These are phyloP conservation scores for Liquidambar formosana DNA, from an alignment of 164 flowering plant genomes.

Conservation along the genomic window DNA sequence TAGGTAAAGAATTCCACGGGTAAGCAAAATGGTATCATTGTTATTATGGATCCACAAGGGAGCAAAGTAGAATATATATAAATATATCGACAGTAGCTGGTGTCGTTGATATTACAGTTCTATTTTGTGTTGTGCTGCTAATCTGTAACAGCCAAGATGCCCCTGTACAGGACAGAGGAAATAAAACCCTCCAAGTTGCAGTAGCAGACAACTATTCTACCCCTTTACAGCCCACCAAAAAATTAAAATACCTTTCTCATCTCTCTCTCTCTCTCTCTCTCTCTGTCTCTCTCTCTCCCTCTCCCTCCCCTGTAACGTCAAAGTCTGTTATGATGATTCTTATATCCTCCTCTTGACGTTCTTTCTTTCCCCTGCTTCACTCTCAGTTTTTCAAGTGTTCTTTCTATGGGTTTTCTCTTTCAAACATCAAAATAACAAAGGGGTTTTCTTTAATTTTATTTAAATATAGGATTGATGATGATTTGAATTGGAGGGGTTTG, in stretches of 20 bases:
- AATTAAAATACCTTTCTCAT: constrained; percentile 9
- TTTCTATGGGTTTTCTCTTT: constrained; percentile 2
- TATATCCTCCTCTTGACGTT: too few relatives aligned
- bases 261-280: constrained; percentile 5
- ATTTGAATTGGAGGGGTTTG: constrained; percentile 26
- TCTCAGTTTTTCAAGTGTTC: neutral
- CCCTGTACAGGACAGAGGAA: constrained; percentile 23
- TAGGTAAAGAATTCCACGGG: too few relatives aligned
- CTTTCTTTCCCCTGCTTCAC: neutral
- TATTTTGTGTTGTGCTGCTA: neutral
- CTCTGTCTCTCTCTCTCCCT: constrained; percentile 10
- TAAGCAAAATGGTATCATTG: too few relatives aligned
- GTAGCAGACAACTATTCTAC: constrained; percentile 46
- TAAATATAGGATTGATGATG: neutral
- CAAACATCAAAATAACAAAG: neutral
- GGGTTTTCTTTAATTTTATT: too few relatives aligned
- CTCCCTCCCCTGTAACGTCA: too few relatives aligned
- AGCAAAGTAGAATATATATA: too few relatives aligned
- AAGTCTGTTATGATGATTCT: too few relatives aligned
- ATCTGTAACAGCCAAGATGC: constrained; percentile 36
- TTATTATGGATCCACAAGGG: too few relatives aligned
- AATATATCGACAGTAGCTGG: neutral
- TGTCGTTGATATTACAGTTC: neutral
- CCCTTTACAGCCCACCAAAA: constrained; percentile 53
- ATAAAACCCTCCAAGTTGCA: constrained; percentile 37